Evolutionary conservation across 176 grass and related monocot species (phyloP).

Genomic region (bread wheat (Triticum aestivum)): IWGSC_CS_RefSeq_v2.1 NC_057800.1:735332589-735333088

Average conservation of each 20-base stretch:
- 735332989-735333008: conserved; percentile 63
- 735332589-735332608: not conserved
- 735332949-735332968: not conserved
- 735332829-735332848: not conserved
- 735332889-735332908: conserved; percentile 27
- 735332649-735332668: not conserved
- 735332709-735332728: not conserved
- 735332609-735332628: not conserved
- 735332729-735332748: conserved; percentile 2
- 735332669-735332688: not conserved
- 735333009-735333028: conserved; percentile 99
- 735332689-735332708: conserved; percentile 1
- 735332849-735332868: not conserved
- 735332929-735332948: not conserved
- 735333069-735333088: conserved; percentile 94
- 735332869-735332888: conserved; percentile 5
- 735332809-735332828: conserved; percentile 12
- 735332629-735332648: not conserved
- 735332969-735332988: conserved; percentile 7
- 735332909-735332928: not conserved
- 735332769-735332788: not conserved
- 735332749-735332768: not conserved
- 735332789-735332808: conserved; percentile 2
- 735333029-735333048: conserved; percentile 85
- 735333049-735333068: conserved; percentile 97